Evolutionary conservation across 495 filamentous ascomycete genomes (phyloP).

Genomic region (Hypoxylon perforatum): DNA sequence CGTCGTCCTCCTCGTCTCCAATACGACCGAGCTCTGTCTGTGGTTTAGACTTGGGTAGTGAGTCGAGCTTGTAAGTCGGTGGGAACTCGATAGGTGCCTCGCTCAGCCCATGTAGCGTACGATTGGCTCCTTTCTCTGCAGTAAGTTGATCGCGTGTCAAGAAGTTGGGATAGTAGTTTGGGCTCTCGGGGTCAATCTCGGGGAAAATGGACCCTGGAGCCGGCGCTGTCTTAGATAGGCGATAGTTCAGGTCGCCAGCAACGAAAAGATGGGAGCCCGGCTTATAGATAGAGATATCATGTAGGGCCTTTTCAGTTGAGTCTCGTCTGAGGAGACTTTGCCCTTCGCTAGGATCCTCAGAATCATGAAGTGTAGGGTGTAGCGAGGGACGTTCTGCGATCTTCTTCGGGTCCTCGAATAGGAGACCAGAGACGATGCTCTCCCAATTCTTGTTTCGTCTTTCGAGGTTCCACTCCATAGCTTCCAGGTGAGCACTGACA

Average conservation of each 20-base stretch:
- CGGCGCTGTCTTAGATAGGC: constrained; percentile 74
- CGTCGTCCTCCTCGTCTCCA: constrained; percentile 37
- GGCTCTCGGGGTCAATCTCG: constrained; percentile 65
- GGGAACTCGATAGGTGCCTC: constrained; percentile 84
- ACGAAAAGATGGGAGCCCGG: constrained; percentile 83
- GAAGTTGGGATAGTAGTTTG: constrained; percentile 62
- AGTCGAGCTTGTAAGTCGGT: constrained; percentile 87
- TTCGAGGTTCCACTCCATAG: constrained; percentile 78
- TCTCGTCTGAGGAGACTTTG: constrained; percentile 23
- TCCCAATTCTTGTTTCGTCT: constrained; percentile 87
- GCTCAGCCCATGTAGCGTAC: constrained; percentile 76
- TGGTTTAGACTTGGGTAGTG: constrained; percentile 56
- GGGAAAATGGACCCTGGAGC: constrained; percentile 64
- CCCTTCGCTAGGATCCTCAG: constrained; percentile 44
- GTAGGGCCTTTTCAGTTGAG: constrained; percentile 41
- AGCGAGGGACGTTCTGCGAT: constrained; percentile 33
- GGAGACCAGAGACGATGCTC: constrained; percentile 78
- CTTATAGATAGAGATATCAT: constrained; percentile 70
- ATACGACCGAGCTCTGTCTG: constrained; percentile 42
- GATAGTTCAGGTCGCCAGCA: constrained; percentile 94
- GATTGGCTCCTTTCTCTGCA: constrained; percentile 70
- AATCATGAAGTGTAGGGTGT: constrained; percentile 16
- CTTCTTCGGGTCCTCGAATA: constrained; percentile 68
- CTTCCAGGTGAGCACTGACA: constrained; percentile 87
- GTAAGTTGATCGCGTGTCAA: constrained; percentile 80